Evolutionary conservation across 139 green algal genomes (phyloP).

Genomic region (Klebsormidium nitens): DNA sequence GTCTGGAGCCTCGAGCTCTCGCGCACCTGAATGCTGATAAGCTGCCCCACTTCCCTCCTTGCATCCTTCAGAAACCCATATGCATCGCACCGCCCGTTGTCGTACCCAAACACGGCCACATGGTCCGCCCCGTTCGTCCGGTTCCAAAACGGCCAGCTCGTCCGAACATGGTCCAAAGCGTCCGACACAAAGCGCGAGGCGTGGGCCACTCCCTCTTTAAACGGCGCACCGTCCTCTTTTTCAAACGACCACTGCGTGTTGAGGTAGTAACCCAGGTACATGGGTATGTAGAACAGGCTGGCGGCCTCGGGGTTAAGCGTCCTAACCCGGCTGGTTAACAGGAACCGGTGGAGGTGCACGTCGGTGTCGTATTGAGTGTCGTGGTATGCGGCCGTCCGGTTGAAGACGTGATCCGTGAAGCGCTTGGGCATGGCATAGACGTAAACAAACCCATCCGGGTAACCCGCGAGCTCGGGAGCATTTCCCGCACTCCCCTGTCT

Average conservation of each 20-base stretch:
- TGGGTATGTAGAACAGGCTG: slow-evolving; percentile 11
- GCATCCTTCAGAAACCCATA: no score
- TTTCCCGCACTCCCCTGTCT: no score
- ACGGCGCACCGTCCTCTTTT: background rate
- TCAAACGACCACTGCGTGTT: background rate
- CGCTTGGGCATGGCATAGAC: no score
- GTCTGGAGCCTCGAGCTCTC: no score
- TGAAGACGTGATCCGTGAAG: no score
- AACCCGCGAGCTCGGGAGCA: no score
- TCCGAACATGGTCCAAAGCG: background rate
- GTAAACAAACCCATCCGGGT: no score
- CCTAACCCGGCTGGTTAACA: background rate
- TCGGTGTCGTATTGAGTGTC: background rate
- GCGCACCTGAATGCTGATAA: no score
- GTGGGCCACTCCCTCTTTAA: background rate
- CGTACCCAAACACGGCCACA: background rate
- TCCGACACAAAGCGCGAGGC: background rate
- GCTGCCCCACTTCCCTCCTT: no score
- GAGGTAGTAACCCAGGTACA: slow-evolving; percentile 10
- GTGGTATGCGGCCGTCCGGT: no score
- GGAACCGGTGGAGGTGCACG: slow-evolving; percentile 3
- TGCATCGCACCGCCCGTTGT: slow-evolving; percentile 17
- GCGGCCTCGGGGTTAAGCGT: background rate
- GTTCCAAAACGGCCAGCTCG: background rate
- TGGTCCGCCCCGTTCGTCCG: background rate